Evolutionary conservation across 1,139 yeast genomes (phyloP), one percentile per base, ranked within the genome.

Genomic region (Geotrichum bryndzae): DNA sequence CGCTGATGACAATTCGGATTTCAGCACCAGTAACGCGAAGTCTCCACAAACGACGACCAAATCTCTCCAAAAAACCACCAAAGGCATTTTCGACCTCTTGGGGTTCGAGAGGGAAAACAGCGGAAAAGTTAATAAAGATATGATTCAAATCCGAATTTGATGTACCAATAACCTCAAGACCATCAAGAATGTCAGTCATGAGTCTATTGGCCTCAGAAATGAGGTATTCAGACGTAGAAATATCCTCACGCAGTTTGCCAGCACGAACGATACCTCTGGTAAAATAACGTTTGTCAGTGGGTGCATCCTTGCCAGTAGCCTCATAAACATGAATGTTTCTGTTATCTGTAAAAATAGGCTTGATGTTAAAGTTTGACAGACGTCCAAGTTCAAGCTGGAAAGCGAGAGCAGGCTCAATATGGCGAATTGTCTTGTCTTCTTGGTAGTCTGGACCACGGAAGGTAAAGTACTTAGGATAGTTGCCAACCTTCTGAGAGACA

Each of bases 181-280:
- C 94, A 74, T 94, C 98, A 76, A 94, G 82, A 71, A 94, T 92
- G 72, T 92, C 98, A 69, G 91, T 84, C 96, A 94, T 92, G 74
- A 95, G 84, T 72, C 97, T 83, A 76, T 94, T 92, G 22, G 97
- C 95, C 79, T 94, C 99, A 33, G 97, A 90, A 68, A 92, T 92
- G 76, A 94, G 84, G 71, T 94, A 94, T 75, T 92, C 97, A 69
- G 95, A 87, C 58, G 95, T 91, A 61, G 96, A 86, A 66, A 95
- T 88, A 71, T 91, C 97, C 69, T 90, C 97, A 71, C 94, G 85
- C 69, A 94, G 88, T 65, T 92, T 86, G 64, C 98, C 99, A 46
- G 99, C 95, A 76, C 99, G 86, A 65, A 94, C 90, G 67, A 94
- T 90, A 79, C 98, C 98, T 79, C 99, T 87, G 27, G 97, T 92